These are phyloP conservation scores for Ceratobasidium sp. DNA, from an alignment of 1,284 basidiomycete species.

Conservation along the genomic window DNA sequence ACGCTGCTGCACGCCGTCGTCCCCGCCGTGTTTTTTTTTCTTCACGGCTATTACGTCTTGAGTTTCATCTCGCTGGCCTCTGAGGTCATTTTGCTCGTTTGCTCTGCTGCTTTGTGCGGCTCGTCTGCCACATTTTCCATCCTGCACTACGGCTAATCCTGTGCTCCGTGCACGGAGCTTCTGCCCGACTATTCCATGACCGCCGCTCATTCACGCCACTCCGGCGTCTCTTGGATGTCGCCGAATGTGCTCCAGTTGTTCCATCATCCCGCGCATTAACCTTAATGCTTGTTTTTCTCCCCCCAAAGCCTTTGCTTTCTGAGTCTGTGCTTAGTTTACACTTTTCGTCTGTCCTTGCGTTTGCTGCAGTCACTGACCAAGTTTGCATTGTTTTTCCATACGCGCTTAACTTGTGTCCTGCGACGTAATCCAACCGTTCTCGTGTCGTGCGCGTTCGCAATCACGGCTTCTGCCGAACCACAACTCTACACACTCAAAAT, in stretches of 20 bases:
- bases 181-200: background rate
- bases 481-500: conserved; percentile 38
- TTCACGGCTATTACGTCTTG: conserved; percentile 12
- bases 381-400: conserved; percentile 1
- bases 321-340: background rate
- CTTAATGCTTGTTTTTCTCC: no score
- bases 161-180: background rate
- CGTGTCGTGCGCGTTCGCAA: background rate
- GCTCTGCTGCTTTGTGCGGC: no score
- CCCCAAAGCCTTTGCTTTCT: background rate
- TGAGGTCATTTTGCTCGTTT: no score
- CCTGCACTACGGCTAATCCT: no score
- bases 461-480: background rate
- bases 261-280: background rate
- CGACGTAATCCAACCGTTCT: background rate
- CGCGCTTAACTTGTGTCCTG: no score
- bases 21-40: conserved; percentile 20
- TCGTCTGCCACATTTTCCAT: no score
- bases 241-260: background rate
- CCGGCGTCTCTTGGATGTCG: background rate
- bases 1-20: background rate
- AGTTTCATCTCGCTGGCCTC: conserved; percentile 25
- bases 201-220: conserved; percentile 25
- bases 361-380: conserved; percentile 6
- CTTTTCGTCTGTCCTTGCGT: background rate